Percentiles rank a stretch among this genome's conserved stretches.
These are phyloP conservation scores for Atalantia buxifolia DNA, from an alignment of 345 rosid genomes.

Conservation along the genomic window DNA sequence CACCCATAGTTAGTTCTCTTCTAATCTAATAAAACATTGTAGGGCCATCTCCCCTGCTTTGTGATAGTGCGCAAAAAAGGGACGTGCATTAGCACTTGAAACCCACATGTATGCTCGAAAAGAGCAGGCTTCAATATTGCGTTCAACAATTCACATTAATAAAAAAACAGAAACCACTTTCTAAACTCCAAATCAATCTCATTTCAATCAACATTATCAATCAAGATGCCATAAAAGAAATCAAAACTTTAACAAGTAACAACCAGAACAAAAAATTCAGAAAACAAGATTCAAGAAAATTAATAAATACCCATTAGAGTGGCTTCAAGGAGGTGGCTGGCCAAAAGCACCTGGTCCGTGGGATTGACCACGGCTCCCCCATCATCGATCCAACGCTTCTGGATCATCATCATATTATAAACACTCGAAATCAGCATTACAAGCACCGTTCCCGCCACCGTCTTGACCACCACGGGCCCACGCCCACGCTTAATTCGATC, in stretches of 20 bases:
- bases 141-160: neutral
- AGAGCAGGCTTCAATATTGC: neutral
- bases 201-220: neutral
- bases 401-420: constrained; percentile 60
- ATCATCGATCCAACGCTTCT: constrained; percentile 58
- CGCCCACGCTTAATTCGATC: constrained; percentile 88
- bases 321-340: constrained; percentile 70
- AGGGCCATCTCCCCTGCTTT: neutral
- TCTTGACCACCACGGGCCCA: constrained; percentile 80
- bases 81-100: neutral
- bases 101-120: neutral
- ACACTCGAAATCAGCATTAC: constrained; percentile 58
- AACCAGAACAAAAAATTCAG: neutral
- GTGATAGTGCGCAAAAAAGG: neutral
- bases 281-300: neutral
- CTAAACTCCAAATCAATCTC: constrained; percentile 4
- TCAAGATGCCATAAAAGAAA: neutral
- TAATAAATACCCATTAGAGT: constrained; percentile 80
- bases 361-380: constrained; percentile 46
- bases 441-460: constrained; percentile 62
- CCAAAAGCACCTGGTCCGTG: constrained; percentile 86
- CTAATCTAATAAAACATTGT: neutral
- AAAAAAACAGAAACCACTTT: neutral
- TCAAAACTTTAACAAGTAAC: neutral
- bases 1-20: neutral